Base-by-base conservation (phyloP, 2,329 filamentous ascomycete species). In the Penicillium aurantiogriseum region DNA sequence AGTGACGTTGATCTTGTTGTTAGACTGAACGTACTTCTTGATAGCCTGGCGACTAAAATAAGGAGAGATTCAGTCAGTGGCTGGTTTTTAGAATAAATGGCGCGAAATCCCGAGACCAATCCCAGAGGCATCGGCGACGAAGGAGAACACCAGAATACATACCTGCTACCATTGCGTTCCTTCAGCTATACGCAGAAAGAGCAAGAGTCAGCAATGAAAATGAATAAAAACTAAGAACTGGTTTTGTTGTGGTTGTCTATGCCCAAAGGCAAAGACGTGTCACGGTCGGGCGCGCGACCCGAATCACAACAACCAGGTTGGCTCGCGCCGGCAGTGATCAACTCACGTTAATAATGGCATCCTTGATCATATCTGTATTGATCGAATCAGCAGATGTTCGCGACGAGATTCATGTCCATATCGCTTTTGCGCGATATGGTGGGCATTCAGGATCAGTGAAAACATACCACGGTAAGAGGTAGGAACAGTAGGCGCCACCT, bases 11-110 rank as follows among this genome's bases (percentile, higher is more conserved):
- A 87, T 79, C 70, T 83, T 84, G 81, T 89, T 89, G 83, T 89
- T 90, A 72, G 83, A 82, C 73, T 82, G 81, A 66, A 90, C 85
- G 74, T 90, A 90, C 76, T 90, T 90, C 83, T 89, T 89, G 74
- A 90, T 83, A 55, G 85, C 85, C 77, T 88, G 85, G 72, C 88
- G 88, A 74, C 85, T 88, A 73, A 21, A 45, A 52, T 70, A 50
- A 61, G 58, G 58, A 69, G 63, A 58, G 54, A 61, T 42, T 72
- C 78, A 78, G 66, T 64, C 47, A 65, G 61, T 54, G 56, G 33
- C 40, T 51, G 56, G 54, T 64, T 53, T 52, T 66, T 55, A 59
- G 58, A 54, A 60, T 59, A 59, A 59, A 57, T 52, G 69, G 64
- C 69, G 66, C 68, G 64, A 62, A 60, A 21, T 57, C 51, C 54